A percentile compares a stretch with the other conserved stretches of the same genome.
These are phyloP conservation scores for Sedum album DNA, from an alignment of 164 flowering plant genomes.

Conservation along the genomic window DNA sequence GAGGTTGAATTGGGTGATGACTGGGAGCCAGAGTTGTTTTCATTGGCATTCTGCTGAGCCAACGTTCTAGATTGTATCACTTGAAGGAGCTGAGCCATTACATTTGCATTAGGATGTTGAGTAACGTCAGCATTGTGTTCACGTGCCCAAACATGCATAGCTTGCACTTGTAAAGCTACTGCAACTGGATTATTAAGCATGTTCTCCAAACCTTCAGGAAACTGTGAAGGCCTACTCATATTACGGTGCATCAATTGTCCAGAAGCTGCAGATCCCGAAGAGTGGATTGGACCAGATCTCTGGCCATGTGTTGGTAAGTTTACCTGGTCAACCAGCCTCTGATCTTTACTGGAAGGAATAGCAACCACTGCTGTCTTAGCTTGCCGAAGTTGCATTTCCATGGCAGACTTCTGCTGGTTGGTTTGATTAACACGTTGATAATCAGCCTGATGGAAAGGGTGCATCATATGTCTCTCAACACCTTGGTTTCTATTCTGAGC, in stretches of 20 bases:
- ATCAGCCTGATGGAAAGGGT: slow-evolving; percentile 60
- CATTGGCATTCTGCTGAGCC: slow-evolving; percentile 60
- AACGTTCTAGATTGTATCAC: slow-evolving; percentile 65
- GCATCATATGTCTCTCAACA: slow-evolving; percentile 51
- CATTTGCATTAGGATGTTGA: slow-evolving; percentile 62
- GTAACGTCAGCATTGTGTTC: slow-evolving; percentile 86
- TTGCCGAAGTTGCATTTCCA: no score
- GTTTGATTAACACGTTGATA: no score
- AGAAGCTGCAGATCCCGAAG: slow-evolving; percentile 22
- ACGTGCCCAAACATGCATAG: slow-evolving; percentile 75
- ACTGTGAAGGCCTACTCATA: slow-evolving; percentile 38
- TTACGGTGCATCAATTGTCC: background rate
- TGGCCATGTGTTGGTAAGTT: no score
- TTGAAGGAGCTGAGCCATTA: slow-evolving; percentile 71
- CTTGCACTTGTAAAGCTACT: slow-evolving; percentile 72
- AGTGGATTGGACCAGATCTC: slow-evolving; percentile 38
- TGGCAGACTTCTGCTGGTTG: no score
- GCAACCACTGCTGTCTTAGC: no score
- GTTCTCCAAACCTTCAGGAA: slow-evolving; percentile 41
- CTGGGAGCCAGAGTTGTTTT: slow-evolving; percentile 33
- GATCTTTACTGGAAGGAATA: no score
- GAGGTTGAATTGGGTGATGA: slow-evolving; percentile 25
- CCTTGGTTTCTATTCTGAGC: slow-evolving; percentile 55
- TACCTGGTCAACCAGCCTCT: no score
- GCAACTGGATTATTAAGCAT: slow-evolving; percentile 47